phyloP scores from a whole-genome alignment of 164 flowering plant species.

The Santalum album region DNA sequence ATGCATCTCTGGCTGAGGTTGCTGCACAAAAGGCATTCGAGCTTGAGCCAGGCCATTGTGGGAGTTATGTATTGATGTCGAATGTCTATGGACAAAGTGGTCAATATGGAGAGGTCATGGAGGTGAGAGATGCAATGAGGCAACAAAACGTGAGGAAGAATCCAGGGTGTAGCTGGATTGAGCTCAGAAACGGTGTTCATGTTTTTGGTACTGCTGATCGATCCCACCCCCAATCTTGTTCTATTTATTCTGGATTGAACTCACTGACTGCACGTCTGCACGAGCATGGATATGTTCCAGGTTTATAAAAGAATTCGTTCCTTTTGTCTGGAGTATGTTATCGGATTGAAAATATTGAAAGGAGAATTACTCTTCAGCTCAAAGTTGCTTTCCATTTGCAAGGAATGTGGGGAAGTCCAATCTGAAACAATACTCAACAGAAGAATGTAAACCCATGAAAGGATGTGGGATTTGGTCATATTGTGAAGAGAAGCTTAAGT shows the following conservation, averaged over 20 bases:
- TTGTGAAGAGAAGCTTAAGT: too few species aligned
- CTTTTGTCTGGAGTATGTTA: too few species aligned
- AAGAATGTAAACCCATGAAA: too few species aligned
- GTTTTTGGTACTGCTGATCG: constrained; percentile 45
- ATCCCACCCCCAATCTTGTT: constrained; percentile 34
- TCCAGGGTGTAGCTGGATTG: constrained; percentile 82
- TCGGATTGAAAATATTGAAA: too few species aligned
- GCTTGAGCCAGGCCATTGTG: constrained; percentile 58
- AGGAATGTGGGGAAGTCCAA: too few species aligned
- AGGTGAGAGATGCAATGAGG: constrained; percentile 49
- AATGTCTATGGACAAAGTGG: constrained; percentile 52
- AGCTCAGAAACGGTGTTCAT: constrained; percentile 47
- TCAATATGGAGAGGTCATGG: constrained; percentile 43
- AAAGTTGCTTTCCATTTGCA: too few species aligned
- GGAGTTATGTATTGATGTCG: constrained; percentile 63
- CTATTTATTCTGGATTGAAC: constrained; percentile 32
- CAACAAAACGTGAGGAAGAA: constrained; percentile 42
- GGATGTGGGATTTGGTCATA: too few species aligned
- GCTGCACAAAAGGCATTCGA: constrained; percentile 36
- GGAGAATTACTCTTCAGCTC: too few species aligned
- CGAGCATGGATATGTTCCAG: constrained; percentile 27
- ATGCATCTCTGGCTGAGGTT: constrained; percentile 38
- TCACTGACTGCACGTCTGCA: constrained; percentile 28
- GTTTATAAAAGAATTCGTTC: constrained; percentile 3
- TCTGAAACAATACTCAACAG: too few species aligned